Evolutionary conservation across 2,329 filamentous ascomycete genomes (phyloP), one percentile per base, ranked within the genome.

Genomic region (Fusarium sp.): DNA sequence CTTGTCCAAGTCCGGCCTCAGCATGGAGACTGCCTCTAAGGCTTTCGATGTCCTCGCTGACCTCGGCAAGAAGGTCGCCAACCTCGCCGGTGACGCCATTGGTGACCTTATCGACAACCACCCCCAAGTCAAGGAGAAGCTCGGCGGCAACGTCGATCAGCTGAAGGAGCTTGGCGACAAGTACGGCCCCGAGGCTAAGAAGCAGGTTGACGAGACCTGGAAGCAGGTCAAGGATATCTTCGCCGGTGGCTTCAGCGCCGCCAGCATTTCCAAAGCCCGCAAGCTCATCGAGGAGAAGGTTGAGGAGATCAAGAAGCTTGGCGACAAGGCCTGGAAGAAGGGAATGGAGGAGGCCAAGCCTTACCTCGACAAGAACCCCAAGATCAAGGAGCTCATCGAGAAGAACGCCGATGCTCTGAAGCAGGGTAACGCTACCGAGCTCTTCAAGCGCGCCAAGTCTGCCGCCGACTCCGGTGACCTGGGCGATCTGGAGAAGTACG

Each of bases 181-280:
- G 63, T 91, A 91, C 73, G 92, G 92, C 0, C 92, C 91, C 0
- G 90, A 93, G 75, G 91, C 90, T 0, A 92, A 93, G 86, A 90
- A 93, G 84, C 86, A 92, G 78, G 86, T 92, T 7, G 89, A 93
- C 58, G 84, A 90, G 79, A 92, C 91, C 2, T 93, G 90, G 87
- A 77, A 85, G 28, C 86, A 93, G 77, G 82, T 92, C 69, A 85
- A 84, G 71, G 87, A 91, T 41, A 85, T 93, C 49, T 76, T 92
- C 58, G 86, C 88, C 47, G 84, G 84, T 16, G 91, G 91, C 4
- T 75, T 92, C 55, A 88, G 83, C 50, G 81, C 83, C 0, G 77
- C 79, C 18, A 87, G 82, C 46, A 71, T 86, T 0, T 82, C 87
- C 55, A 89, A 88, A 73, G 84, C 89, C 23, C 85, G 86, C 66